Evolutionary conservation across 139 green algal genomes (phyloP), one percentile per base, ranked within the genome.

Genomic region (Volvox africanus): DNA sequence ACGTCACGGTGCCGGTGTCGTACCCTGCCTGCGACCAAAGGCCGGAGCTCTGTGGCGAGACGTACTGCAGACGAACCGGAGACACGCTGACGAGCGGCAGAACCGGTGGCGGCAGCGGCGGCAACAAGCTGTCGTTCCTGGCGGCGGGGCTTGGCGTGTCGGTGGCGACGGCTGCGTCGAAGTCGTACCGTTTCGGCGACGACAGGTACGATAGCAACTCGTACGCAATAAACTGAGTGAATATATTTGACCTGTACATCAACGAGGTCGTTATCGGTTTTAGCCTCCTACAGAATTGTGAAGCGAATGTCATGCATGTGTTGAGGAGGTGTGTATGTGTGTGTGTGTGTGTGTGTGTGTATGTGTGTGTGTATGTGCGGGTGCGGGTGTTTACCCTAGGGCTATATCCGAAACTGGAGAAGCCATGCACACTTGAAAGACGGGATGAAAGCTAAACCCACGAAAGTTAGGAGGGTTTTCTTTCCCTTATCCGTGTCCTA

Each of bases 21-120:
- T 80, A 88, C 22, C 83, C 83, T 16, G 83, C 65, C 67, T 9
- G 12, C 9, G 30, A 26, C 83, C 83, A 88, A 0, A 37, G 61
- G 5, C 3, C 81, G 1, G 61, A 9, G 30, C 30, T 26, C 16
- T 30, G 61, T 2, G 20, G 26, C 12, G 30, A 61, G 0, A 87
- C 17, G 81, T 87, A 87, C 81, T 61, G 67, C 81, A 76, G n/a
- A 20, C 81, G 81, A 61, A 87, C 81, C 18, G 81, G 81, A 5
- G 61, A 65, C 61, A 76, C 30, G 17, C 81, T 87, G 61, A 76
- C 81, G 61, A 87, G n/a, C 61, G 81, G 81, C 61, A 55, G 75
- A 37, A 21, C 32, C 80, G 32, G 80, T n/a, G 50, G 80, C 50
- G 50, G 80, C 1, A 26, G 80, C 50, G 14, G 80, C 9, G 44